Base-by-base conservation (phyloP, 345 rosid species). In the Hirschfeldia incana region DNA sequence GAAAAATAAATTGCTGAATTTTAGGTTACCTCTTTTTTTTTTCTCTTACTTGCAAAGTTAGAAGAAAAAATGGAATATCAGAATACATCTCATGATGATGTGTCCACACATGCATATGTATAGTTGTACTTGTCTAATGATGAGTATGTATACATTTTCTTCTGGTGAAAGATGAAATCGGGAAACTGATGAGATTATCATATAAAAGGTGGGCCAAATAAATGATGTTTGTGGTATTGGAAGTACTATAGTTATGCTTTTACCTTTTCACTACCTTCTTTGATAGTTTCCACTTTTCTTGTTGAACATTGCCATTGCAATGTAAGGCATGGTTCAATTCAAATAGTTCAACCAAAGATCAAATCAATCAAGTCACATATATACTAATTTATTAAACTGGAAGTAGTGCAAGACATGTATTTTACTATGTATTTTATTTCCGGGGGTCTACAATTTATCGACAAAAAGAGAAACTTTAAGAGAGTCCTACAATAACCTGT, bases 331-430 rank as follows among this genome's bases (percentile, higher is more conserved):
- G 71, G 78, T 51, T 51, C 13, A 12, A 28, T 67, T 67, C 68
- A 59, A 26, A 58, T 44, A 65, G 57, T 15, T n/a, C 3, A 65
- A 51, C 33, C 26, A 74, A 51, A 65, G 16, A 74, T 80, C 79
- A 74, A 39, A 80, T 75, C 80, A 76, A 76, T 80, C 80, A 80
- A 65, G 46, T 80, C 80, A 76, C 37, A 75, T 2, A 17, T 30
- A 70, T 73, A 21, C 21, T 21, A 12, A n/a, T 32, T 5, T 33
- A 4, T 16, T 34, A 11, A 70, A 32, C 4, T 16, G 32, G 46
- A 57, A 70, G 63, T 13, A 67, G 55, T 11, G 13, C 34, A 26
- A 69, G 6, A 53, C 17, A 9, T 12, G 29, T 17, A 15, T 3
- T 13, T 63, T n/a, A 32, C 51, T 4, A 49, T 49, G 72, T 64